Evolutionary conservation across 495 filamentous ascomycete genomes (phyloP), one percentile per base, ranked within the genome.

Genomic region (Evansstolkia leycettana): DNA sequence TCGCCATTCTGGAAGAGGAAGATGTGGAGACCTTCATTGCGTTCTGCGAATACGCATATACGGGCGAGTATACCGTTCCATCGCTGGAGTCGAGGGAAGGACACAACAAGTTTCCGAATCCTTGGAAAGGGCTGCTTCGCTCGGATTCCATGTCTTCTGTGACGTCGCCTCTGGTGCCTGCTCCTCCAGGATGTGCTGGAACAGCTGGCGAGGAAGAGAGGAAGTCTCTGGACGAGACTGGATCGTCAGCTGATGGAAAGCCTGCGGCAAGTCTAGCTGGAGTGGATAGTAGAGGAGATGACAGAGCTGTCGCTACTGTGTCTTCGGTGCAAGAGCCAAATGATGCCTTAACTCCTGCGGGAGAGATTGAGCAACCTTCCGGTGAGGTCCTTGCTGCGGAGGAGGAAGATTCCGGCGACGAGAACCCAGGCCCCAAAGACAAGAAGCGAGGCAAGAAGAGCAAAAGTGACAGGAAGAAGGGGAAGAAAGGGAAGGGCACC

Each of bases 11-110:
- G 23, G 63, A 69, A 24, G 62, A 71, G 7, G 59, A 67, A 17
- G 59, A 65, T 37, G 60, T 62, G 11, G 55, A 62, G 32, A 67
- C 64, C 11, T 68, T 71, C 33, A 54, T 63, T 18, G 59, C 62
- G 2, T 64, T 68, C 34, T 62, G 54, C 42, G 60, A 69, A 37
- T 69, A 66, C 55, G 64, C 64, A 31, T 71, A 71, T 35, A 62
- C 58, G 1, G 64, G 67, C 7, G 55, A 69, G 28, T 71, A 71
- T 31, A 54, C 34, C 13, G 57, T 62, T 15, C 62, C 56, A n/a
- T 28, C 24, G 17, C 39, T 33, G 24, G 41, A 34, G 15, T 30
- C 18, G 2, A 19, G 28, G 12, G 39, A 49, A 50, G 20, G 33
- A 18, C 26, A 31, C 33, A 11, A 10, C 29, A 0, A 51, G 30